A percentile compares a stretch with the other conserved stretches of the same genome.
phyloP scores from a whole-genome alignment of 2,329 filamentous ascomycete genomes.

The Sordariomycetes sp. region DNA sequence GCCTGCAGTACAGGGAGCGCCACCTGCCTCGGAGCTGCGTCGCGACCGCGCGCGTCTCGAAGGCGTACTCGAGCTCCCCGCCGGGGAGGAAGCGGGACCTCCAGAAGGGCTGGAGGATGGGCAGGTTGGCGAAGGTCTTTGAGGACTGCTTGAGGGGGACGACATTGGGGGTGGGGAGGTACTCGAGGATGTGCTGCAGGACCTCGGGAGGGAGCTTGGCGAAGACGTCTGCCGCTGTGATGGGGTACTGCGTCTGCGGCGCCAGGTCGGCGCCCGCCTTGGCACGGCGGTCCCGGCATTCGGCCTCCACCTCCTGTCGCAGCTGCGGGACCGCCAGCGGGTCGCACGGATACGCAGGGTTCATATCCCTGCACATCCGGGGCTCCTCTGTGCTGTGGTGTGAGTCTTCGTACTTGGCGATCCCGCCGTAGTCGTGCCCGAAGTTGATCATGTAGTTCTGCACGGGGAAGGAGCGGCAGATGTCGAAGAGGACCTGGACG shows the following conservation, averaged over 20 bases:
- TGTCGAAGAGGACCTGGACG: background rate
- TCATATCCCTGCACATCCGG: background rate
- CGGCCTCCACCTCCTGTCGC: background rate
- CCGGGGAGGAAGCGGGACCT: background rate
- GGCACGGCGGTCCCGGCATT: no score
- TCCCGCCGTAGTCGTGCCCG: background rate
- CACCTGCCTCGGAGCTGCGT: background rate
- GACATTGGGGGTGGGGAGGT: background rate
- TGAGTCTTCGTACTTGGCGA: background rate
- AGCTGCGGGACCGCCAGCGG: background rate
- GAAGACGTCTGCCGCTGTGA: no score
- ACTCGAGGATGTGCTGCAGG: background rate
- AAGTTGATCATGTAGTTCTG: background rate
- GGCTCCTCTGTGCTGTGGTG: no score
- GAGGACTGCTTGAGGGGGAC: background rate
- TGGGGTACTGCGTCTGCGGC: no score
- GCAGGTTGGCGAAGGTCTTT: background rate
- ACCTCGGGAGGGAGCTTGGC: background rate
- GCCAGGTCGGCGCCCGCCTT: no score
- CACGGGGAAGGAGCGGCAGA: background rate
- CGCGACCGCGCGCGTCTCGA: background rate
- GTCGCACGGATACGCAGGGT: no score
- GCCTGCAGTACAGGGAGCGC: background rate
- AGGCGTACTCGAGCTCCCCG: background rate
- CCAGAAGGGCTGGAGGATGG: background rate